Evolutionary conservation across 2,329 filamentous ascomycete genomes (phyloP), one percentile per base, ranked within the genome.

Genomic region (Fusarium brevicatenulatum): DNA sequence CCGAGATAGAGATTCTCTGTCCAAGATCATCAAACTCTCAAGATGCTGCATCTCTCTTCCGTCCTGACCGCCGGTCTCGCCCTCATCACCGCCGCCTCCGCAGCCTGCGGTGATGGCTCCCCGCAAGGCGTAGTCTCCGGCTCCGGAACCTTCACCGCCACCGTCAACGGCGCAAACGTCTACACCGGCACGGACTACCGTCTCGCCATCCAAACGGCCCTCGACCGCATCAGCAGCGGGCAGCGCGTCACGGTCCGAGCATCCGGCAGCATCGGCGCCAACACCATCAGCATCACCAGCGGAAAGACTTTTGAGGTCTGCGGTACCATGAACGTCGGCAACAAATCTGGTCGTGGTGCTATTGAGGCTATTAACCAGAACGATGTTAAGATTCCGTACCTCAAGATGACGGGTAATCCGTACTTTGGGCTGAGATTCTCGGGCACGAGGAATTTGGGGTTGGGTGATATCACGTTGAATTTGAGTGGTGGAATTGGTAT

Each of bases 281-380:
- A 76, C 72, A 88, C 86, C 40, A 85, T 89, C 76, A 83, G 78
- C 30, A 84, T 90, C 68, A 72, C 76, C 39, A 86, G 84, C 74
- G 87, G 87, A 63, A 88, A 88, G 78, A 89, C 82, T 46, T 89
- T 90, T 53, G 88, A 90, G 71, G 88, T 86, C 37, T 90, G 88
- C 76, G 87, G 88, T 46, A 89, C 87, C 49, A 87, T 90, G 77
- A 82, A 89, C 63, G 82, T 81, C 0, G 84, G 75, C 30, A 78
- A 77, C 62, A 82, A 78, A 9, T 72, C 76, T 40, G 87, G 85
- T 2, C 84, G 83, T 25, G 88, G 88, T 23, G 86, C 87, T 50
- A 89, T 90, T 54, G 87, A 90, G 78, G 84, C 84, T 1, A 81
- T 85, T 5, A 80, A 85, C 71, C 85, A 86, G 13, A 74, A 78